Conservation (phyloP, 305 asterid species). For the Plantago coronopus region DNA sequence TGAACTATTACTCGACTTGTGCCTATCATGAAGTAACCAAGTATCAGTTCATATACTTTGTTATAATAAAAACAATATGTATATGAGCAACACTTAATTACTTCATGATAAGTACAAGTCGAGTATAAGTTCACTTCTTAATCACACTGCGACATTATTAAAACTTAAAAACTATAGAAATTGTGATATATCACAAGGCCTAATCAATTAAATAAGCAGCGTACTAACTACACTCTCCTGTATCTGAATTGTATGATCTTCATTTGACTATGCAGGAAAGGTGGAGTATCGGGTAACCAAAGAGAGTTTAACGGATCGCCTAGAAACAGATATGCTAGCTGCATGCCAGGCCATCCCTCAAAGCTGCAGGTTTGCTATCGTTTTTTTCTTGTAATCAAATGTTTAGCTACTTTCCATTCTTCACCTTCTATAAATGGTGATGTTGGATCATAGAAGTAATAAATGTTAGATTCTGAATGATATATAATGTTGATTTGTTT, state of each 20-base stretch:
- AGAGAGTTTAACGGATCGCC: slow-evolving; percentile 71
- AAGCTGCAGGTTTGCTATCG: slow-evolving; percentile 57
- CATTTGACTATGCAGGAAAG: slow-evolving; percentile 41
- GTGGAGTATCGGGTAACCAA: slow-evolving; percentile 65
- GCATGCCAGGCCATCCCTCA: slow-evolving; percentile 54
- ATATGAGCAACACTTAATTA: no score
- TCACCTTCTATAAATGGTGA: neutral
- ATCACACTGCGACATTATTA: no score
- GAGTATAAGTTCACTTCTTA: no score
- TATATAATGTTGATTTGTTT: slow-evolving; percentile 8
- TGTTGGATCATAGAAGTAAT: neutral
- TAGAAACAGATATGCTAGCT: slow-evolving; percentile 55
- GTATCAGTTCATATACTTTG: no score
- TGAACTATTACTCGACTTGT: no score
- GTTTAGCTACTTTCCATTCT: no score
- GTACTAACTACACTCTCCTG: neutral
- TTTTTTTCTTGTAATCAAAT: slow-evolving; percentile 5
- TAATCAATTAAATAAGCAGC: no score
- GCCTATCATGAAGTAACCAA: no score
- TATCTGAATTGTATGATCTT: slow-evolving; percentile 1
- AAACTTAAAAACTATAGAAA: no score
- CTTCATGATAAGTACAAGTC: no score
- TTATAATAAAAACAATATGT: no score
- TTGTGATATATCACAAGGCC: no score
- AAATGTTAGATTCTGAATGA: neutral